phyloP scores from a whole-genome alignment of 176 grass and related monocot genomes.

The Musa beccarii region DNA sequence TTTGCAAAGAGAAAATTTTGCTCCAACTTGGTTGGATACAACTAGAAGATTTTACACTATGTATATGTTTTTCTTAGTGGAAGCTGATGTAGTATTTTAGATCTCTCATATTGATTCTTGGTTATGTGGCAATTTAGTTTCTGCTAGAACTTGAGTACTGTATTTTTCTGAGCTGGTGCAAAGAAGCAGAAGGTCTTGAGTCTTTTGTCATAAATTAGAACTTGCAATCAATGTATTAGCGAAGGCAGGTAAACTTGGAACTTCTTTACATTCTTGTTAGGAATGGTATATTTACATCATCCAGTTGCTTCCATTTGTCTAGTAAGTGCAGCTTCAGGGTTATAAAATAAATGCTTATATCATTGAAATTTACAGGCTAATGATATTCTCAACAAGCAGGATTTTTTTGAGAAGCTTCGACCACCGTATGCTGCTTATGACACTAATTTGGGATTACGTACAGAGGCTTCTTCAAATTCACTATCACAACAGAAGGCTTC shows the following conservation, averaged over 20 bases:
- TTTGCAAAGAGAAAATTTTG: neutral
- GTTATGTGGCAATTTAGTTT: neutral
- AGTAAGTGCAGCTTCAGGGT: neutral
- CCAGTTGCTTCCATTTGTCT: neutral
- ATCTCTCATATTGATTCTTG: no score
- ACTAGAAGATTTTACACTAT: neutral
- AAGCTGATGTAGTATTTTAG: neutral
- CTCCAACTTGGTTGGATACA: neutral
- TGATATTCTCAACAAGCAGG: constrained; percentile 29
- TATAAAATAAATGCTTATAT: neutral
- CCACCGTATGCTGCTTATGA: constrained; percentile 28
- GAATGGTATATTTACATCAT: neutral
- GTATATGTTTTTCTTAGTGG: neutral
- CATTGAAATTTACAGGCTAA: neutral
- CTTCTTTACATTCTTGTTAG: neutral
- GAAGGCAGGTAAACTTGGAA: neutral
- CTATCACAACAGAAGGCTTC: constrained; percentile 25
- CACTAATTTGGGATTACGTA: constrained; percentile 32
- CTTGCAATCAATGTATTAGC: neutral
- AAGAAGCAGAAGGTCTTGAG: no score
- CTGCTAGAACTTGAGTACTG: neutral
- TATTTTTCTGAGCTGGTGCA: neutral
- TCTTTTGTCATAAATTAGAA: neutral
- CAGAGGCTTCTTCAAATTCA: constrained; percentile 28
- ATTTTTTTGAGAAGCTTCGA: constrained; percentile 35